These are phyloP conservation scores for Rhazya stricta DNA, from an alignment of 257 asterid species.

Conservation along the genomic window DNA sequence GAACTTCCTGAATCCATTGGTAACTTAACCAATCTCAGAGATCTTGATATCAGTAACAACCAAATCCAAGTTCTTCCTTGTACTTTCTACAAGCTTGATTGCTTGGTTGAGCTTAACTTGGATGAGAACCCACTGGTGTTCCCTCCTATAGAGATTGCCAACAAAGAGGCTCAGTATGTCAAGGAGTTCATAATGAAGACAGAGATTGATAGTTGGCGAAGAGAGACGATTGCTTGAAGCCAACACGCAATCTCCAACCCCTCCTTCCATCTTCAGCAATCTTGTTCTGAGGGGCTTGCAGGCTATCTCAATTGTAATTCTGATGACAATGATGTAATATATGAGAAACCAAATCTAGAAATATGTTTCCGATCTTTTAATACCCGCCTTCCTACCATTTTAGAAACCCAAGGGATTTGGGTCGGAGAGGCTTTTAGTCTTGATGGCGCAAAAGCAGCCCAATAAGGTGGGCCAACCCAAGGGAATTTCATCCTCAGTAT, in stretches of 20 bases:
- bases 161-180: conserved; percentile 42
- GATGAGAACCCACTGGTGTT: conserved; percentile 57
- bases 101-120: conserved; percentile 36
- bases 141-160: conserved; percentile 48
- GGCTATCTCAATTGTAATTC: too few relatives aligned
- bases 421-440: too few relatives aligned
- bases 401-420: too few relatives aligned
- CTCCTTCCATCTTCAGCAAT: neutral
- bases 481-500: too few relatives aligned
- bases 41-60: conserved; percentile 68
- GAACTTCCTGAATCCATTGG: conserved; percentile 49
- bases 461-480: too few relatives aligned
- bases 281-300: neutral
- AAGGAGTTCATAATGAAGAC: conserved; percentile 54
- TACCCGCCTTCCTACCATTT: too few relatives aligned
- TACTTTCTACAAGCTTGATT: conserved; percentile 33
- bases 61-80: conserved; percentile 52
- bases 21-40: conserved; percentile 45
- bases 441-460: too few relatives aligned
- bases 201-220: conserved; percentile 33
- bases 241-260: neutral
- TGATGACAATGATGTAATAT: too few relatives aligned
- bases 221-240: conserved; percentile 17
- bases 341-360: too few relatives aligned
- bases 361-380: too few relatives aligned